Evolutionary conservation across 192 early-diverging fungal species (phyloP), one percentile per base, ranked within the genome.

Genomic region (Dimargaris cristalligena): DNA sequence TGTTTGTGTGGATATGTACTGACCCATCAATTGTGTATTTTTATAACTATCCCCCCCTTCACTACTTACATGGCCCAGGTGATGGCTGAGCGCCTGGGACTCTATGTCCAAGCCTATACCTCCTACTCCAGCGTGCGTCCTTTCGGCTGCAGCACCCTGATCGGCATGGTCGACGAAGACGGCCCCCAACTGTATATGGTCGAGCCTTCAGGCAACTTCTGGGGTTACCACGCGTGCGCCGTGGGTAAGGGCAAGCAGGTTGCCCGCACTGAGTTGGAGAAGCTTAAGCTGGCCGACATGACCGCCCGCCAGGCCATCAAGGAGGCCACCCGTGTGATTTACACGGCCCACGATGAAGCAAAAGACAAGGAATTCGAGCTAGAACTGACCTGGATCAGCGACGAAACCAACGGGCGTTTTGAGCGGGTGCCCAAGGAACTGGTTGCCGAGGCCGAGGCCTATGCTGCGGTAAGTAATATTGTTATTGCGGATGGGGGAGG

Each of bases 281-380:
- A 97, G 71, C 75, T 99, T 38, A 88, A 96, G 56, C 71, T 97
- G 34, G 73, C 76, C 20, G 79, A 88, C 45, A 69, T 99, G 71
- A 80, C 80, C 18, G 73, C 74, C 60, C 81, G 81, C 30, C 87
- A 97, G 59, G 94, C 91, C 20, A 87, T 92, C 44, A 93, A 88
- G 75, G 85, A 93, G 52, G 91, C 91, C 33, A 91, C 94, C 2
- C 77, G 89, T 68, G 97, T 97, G 61, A 93, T 99, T 59, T 87
- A 99, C 68, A 75, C 84, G 35, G 89, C 87, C 41, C 92, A 97
- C 64, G 96, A 97, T 67, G 91, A 95, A 32, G 80, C 87, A 52
- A 99, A 99, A 71, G 95, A 99, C 74, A 97, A 97, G 76, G 88
- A 92, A 60, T 99, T 95, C 83, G 93, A 99, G 73, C 81, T 99